Evolutionary conservation across 176 grass and related monocot species (phyloP), one percentile per base, ranked within the genome.

Genomic region (Zoysia japonica): DNA sequence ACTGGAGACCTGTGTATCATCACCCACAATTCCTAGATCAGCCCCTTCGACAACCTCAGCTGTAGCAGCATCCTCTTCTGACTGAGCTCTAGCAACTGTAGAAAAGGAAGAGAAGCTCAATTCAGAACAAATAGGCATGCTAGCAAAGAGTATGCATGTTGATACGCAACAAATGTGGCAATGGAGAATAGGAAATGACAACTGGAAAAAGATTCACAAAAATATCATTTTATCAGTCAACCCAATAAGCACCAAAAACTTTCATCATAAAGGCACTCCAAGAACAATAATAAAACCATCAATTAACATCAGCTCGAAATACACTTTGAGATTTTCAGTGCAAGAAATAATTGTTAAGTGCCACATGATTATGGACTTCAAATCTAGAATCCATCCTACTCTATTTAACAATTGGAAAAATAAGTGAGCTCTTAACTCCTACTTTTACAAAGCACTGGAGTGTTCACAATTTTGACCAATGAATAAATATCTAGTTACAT

Each of bases 11-110:
- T 94, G 95, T 53, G 92, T 93, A 70, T 99, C 96, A 67, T 95
- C 92, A 79, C 96, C 81, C 35, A 98, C 96, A 6, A 94, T 93
- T 53, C 92, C 92, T 79, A 99, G 86, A 89, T 99, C 86, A 53
- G 85, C 90, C 59, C 78, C 89, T 73, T 95, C 90, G 7, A 99
- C 85, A 81, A 95, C 92, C 94, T 95, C 96, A 79, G 79, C 65
- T 67, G 90, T 76, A 84, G 90, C 92, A 72, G 83, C 90, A 82
- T 95, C 92, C 89, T 95, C 92, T 79, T 88, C 88, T 1, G 96
- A 95, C 38, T 95, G 76, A 85, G 85, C 83, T 77, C 86, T 86
- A 52, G 78, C 88, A 72, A 91, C 96, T 95, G 83, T 60, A 28
- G n/a, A 60, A 73, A 78, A 0, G 7, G 9, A 77, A 78, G 47